Evolutionary conservation across 768 basidiomycete genomes (phyloP).

Genomic region (Russula dissimulans): DNA sequence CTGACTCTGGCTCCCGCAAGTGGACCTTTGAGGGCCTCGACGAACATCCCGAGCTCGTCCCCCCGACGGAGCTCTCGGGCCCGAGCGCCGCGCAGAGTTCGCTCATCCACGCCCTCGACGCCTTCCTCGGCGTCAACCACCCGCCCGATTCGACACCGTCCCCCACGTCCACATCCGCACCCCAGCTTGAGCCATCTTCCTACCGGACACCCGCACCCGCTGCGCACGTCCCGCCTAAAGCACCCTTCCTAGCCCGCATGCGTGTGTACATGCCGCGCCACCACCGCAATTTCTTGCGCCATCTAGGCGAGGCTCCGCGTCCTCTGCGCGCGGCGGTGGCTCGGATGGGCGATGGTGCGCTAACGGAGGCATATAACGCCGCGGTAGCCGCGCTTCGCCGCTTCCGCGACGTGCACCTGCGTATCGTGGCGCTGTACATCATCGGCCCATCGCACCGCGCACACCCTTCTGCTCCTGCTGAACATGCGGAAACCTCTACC

Average conservation of each 20-base stretch:
- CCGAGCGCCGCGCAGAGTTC: conserved; percentile 55
- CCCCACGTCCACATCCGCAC: background rate
- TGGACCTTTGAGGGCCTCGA: conserved; percentile 42
- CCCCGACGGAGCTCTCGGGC: conserved; percentile 39
- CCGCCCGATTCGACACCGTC: conserved; percentile 25
- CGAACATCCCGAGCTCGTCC: conserved; percentile 24
- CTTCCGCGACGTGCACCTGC: conserved; percentile 51
- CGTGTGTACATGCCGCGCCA: conserved; percentile 51
- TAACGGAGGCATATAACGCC: conserved; percentile 38
- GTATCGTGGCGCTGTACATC: conserved; percentile 48
- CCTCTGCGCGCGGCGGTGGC: conserved; percentile 39
- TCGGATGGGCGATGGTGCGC: conserved; percentile 13
- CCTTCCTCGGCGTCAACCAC: conserved; percentile 44
- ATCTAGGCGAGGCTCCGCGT: conserved; percentile 39
- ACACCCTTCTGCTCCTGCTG: background rate
- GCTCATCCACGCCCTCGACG: conserved; percentile 46
- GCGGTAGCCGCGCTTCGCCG: conserved; percentile 42
- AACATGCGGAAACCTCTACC: background rate
- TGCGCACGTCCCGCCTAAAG: background rate
- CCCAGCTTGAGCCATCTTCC: background rate
- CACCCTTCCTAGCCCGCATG: conserved; percentile 45
- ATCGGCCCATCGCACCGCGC: conserved; percentile 37
- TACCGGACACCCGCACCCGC: background rate
- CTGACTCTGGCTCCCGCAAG: conserved; percentile 30
- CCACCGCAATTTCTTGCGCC: conserved; percentile 48